These are phyloP conservation scores for Microbotryomycetes sp. DNA, from an alignment of 1,284 basidiomycete species.

Conservation along the genomic window DNA sequence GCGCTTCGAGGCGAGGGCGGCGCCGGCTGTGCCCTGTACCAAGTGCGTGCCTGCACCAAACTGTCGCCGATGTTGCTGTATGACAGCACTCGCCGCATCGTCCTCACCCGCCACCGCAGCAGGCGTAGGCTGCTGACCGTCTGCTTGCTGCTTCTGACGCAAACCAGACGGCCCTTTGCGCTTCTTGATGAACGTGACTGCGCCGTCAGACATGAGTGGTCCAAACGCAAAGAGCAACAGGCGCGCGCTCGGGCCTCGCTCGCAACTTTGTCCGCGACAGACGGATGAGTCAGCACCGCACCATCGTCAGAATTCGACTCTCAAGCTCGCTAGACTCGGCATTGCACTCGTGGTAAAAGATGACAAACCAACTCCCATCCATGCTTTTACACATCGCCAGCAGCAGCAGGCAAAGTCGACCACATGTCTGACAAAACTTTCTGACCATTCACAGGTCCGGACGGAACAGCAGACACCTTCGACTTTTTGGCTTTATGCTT, in stretches of 20 bases:
- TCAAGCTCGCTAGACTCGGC: neutral
- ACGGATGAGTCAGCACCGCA: too few species aligned
- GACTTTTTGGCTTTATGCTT: too few species aligned
- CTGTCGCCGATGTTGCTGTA: constrained; percentile 11
- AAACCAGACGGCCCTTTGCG: constrained; percentile 21
- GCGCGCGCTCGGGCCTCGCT: neutral
- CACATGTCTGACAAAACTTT: too few species aligned
- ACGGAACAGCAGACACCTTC: too few species aligned
- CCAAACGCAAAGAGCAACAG: neutral
- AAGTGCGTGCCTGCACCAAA: constrained; percentile 15
- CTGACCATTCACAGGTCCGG: too few species aligned
- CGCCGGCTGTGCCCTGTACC: constrained; percentile 22
- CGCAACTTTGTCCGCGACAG: neutral
- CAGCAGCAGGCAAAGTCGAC: too few species aligned
- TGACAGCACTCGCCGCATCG: constrained; percentile 17
- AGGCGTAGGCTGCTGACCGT: neutral
- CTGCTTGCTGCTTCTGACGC: constrained; percentile 14
- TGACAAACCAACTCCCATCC: neutral
- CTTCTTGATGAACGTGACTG: constrained; percentile 27
- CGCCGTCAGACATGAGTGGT: constrained; percentile 9
- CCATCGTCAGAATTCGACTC: neutral
- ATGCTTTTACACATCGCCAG: neutral
- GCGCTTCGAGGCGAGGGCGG: neutral
- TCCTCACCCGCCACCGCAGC: neutral
- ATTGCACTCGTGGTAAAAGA: neutral